Base-by-base conservation (phyloP, 768 basidiomycete species). In the Goffeauzyma gilvescens region DNA sequence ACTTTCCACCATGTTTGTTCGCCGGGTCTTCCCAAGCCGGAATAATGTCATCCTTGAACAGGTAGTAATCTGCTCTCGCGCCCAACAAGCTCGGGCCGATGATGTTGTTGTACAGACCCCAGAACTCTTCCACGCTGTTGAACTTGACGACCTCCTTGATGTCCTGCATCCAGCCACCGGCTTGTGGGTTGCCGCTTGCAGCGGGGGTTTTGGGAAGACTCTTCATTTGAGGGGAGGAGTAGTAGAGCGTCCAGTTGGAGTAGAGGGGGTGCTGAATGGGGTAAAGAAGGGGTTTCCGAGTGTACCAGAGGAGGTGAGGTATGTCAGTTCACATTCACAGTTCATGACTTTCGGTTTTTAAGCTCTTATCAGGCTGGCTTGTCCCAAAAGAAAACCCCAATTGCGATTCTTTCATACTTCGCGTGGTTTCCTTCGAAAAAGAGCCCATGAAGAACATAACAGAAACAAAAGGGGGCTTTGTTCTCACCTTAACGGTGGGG, bases 31-130 rank as follows among this genome's bases (percentile, higher is more conserved):
- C 89, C 87, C 87, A 93, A 39, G 89, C 89, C 6, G 87, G 87
- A 51, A 90, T 90, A 51, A 95, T 93, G 21, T 79, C 82, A 55
- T 86, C 86, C 85, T 93, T 95, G 77, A 98, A 96, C 50, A 98
- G 71, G 68, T 96, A 98, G 65, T 98, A 98, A 62, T 96, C 96
- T n/a, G 87, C 85, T 68, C 93, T 95, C 65, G 78, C 78, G 28
- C 86, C 84, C 50, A 96, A 69, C 58, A 77, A 75, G 15, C 86
- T 90, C 13, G 93, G 93, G 20, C 86, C 83, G 35, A 98, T 78
- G 57, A 96, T 90, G 67, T 95, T 93, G 66, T 95, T 93, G 68
- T 93, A 89, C 50, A 93, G 67, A 7, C 90, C 90, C 93, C 93
- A 98, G 67, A 98, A 98, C 65, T 95, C 90, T 67, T 98, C 93